Base-by-base conservation (phyloP, 2,329 filamentous ascomycete genomes). In the Aspergillus eucalypticola region DNA sequence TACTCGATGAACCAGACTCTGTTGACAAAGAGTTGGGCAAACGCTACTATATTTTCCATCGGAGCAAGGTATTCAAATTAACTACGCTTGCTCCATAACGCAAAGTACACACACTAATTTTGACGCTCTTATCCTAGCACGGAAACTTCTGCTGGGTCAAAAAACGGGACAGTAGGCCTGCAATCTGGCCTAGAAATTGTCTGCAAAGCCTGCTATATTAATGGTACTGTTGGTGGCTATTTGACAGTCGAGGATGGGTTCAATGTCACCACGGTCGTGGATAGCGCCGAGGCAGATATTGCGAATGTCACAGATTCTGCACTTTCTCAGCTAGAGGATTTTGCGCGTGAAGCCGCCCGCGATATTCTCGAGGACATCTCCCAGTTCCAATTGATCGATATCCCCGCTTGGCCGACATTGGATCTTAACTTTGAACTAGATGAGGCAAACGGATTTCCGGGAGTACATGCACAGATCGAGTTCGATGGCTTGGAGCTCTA, bases 191-290 rank as follows among this genome's bases (percentile, higher is more conserved):
- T 59, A 2, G 19, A 52, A 35, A 42, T 59, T 21, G 42, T 39
- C 25, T 59, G 57, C 52, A 59, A 17, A 23, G 17, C 52, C 21
- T 59, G 57, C 44, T 59, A 59, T n/a, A 50, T 59, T 21, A 59
- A 59, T 23, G 57, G 57, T 11, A 44, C 57, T 21, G 57, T 59
- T 15, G 41, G 42, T 19, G 51, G 57, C 29, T 27, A 23, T 8
- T 13, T 59, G 4, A 55, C 42, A 21, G 25, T 59, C 3, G 32
- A 21, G 2, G 32, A 51, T n/a, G 42, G 19, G n/a, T 55, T 55
- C 23, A 59, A 59, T 19, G 5, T 55, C 15, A 55, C 57, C 21
- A 5, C 42, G 13, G 44, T 25, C 19, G 32, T 59, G 21, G 32
- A 50, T 13, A 44, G 35, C 32, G 7, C 55, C 44, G 23, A 17